Conservation (phyloP, 805 yeast species). For the Ogataea methanolica region DNA sequence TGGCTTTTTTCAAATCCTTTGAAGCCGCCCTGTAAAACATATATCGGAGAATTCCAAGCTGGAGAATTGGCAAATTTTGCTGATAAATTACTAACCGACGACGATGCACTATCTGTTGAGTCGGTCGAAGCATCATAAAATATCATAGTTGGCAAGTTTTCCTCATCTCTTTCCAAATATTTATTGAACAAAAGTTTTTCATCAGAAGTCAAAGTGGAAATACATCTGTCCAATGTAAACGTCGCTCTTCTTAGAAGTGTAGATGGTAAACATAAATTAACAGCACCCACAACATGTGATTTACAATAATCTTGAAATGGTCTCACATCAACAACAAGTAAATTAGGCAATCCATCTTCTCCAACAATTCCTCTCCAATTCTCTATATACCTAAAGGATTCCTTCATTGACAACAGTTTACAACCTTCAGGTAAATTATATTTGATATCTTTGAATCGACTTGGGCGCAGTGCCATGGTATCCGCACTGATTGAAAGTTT, state of each 20-base stretch:
- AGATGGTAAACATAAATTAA: slow-evolving; percentile 85
- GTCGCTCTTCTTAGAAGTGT: slow-evolving; percentile 74
- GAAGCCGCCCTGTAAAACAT: slow-evolving; percentile 40
- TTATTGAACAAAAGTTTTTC: slow-evolving; percentile 42
- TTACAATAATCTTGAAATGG: slow-evolving; percentile 71
- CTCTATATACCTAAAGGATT: slow-evolving; percentile 15
- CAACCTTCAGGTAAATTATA: slow-evolving; percentile 20
- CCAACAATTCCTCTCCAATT: slow-evolving; percentile 15
- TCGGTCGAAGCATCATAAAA: slow-evolving; percentile 46
- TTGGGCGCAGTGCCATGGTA: slow-evolving; percentile 12
- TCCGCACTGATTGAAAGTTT: slow-evolving; percentile 13
- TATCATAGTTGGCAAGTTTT: slow-evolving; percentile 38
- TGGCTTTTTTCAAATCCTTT: slow-evolving; percentile 29
- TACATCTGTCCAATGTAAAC: slow-evolving; percentile 59
- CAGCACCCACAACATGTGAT: slow-evolving; percentile 52
- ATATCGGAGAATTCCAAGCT: slow-evolving; percentile 37
- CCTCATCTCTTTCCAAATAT: slow-evolving; percentile 27
- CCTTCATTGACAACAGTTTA: slow-evolving; percentile 12
- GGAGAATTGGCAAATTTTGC: slow-evolving; percentile 41
- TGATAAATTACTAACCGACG: slow-evolving; percentile 41
- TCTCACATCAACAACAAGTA: slow-evolving; percentile 69
- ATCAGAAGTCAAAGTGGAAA: slow-evolving; percentile 51
- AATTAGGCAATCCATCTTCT: slow-evolving; percentile 23
- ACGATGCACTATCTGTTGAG: slow-evolving; percentile 28
- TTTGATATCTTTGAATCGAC: slow-evolving; percentile 20